phyloP scores from a whole-genome alignment of 2,329 filamentous ascomycete genomes.

The Ophiosphaerella herpotricha region DNA sequence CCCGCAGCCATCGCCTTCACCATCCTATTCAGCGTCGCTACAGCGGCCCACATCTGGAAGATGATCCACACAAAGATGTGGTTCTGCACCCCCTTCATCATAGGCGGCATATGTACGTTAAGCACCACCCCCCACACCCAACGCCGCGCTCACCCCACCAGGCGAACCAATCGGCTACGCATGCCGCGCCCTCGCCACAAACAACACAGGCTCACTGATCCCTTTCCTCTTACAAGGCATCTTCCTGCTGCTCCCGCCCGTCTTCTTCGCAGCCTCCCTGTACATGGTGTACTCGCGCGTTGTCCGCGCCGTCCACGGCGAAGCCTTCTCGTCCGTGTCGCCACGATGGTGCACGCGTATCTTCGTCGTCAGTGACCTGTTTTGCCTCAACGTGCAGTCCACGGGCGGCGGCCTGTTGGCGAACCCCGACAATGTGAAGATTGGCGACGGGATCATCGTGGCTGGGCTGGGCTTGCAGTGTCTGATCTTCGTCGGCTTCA shows the following conservation, averaged over 20 bases:
- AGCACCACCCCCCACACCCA: conserved; percentile 2
- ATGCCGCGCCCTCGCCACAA: conserved; percentile 49
- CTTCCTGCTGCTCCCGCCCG: conserved; percentile 48
- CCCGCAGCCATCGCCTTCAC: conserved; percentile 53
- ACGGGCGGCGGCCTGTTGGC: conserved; percentile 49
- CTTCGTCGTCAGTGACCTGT: conserved; percentile 59
- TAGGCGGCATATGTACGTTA: conserved; percentile 54
- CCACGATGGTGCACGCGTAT: conserved; percentile 54
- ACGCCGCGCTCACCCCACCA: conserved; percentile 20
- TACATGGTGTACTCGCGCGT: conserved; percentile 51
- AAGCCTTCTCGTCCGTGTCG: conserved; percentile 47
- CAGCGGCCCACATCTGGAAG: conserved; percentile 48
- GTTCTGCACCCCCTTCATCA: conserved; percentile 55
- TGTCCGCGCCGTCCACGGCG: conserved; percentile 43
- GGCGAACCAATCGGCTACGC: conserved; percentile 59
- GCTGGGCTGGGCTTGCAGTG: conserved; percentile 62
- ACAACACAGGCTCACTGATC: conserved; percentile 31
- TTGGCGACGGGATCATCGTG: conserved; percentile 50
- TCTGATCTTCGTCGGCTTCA: conserved; percentile 61
- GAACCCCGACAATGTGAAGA: conserved; percentile 1
- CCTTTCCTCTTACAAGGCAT: conserved; percentile 47
- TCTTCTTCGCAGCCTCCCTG: conserved; percentile 50
- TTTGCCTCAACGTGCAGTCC: conserved; percentile 57
- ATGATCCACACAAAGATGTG: conserved; percentile 47
- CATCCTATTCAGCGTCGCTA: conserved; percentile 51